Evolutionary conservation across 768 basidiomycete species (phyloP).

Genomic region (Pulveroboletus frians): DNA sequence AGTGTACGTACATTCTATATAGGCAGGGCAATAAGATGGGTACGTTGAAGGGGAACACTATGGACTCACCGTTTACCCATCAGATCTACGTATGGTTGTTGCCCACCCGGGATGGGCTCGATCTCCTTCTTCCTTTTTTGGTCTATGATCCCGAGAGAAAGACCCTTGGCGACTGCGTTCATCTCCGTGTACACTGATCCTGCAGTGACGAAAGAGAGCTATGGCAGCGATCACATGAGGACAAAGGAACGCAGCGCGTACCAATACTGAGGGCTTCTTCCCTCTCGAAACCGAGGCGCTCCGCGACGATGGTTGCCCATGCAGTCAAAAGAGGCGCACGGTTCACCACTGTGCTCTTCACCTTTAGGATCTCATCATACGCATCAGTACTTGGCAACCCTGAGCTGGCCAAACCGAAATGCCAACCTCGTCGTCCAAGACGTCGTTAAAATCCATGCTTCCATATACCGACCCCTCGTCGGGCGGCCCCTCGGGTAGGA

Average conservation of each 20-base stretch:
- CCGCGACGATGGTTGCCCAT: conserved; percentile 85
- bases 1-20: conserved; percentile 37
- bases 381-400: conserved; percentile 2
- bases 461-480: conserved; percentile 50
- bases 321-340: conserved; percentile 93
- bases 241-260: conserved; percentile 27
- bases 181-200: conserved; percentile 93
- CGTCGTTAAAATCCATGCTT: conserved; percentile 66
- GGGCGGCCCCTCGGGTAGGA: conserved; percentile 45
- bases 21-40: not conserved
- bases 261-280: conserved; percentile 93
- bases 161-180: conserved; percentile 82
- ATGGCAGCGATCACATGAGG: not conserved
- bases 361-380: conserved; percentile 46
- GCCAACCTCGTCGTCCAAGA: conserved; percentile 64
- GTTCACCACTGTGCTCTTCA: conserved; percentile 68
- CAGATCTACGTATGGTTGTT: conserved; percentile 82
- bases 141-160: conserved; percentile 74
- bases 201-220: conserved; percentile 25
- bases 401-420: not conserved
- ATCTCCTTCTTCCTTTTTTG: conserved; percentile 47
- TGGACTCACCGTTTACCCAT: conserved; percentile 63
- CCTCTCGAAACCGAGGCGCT: conserved; percentile 77
- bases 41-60: not conserved
- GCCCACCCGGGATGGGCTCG: conserved; percentile 50